Percentiles rank a stretch among this genome's conserved stretches.
phyloP scores from a whole-genome alignment of 1,284 basidiomycete genomes.

The Erythrobasidium hasegawianum region DNA sequence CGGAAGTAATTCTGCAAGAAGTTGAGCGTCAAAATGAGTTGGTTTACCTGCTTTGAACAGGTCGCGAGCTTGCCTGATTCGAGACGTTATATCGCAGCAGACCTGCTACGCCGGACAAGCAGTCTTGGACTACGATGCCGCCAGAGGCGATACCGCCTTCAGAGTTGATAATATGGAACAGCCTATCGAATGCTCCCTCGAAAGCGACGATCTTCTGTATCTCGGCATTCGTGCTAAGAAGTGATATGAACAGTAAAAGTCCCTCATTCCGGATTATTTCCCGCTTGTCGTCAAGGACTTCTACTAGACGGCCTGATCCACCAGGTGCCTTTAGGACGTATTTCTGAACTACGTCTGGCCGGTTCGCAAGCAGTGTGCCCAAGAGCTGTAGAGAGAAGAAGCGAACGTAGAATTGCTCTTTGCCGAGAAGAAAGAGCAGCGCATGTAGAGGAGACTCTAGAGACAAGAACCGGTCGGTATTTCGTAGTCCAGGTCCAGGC shows the following conservation, averaged over 20 bases:
- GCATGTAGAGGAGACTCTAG: constrained; percentile 70
- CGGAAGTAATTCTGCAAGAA: constrained; percentile 97
- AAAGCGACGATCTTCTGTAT: constrained; percentile 97
- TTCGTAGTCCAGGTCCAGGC: constrained; percentile 63
- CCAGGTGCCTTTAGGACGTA: constrained; percentile 79
- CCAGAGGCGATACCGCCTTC: constrained; percentile 89
- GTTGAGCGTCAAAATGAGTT: too few relatives aligned
- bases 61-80: constrained; percentile 72
- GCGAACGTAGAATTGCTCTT: constrained; percentile 74
- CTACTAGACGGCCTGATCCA: constrained; percentile 65
- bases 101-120: constrained; percentile 75
- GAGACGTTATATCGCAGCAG: constrained; percentile 88
- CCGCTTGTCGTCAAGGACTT: constrained; percentile 70
- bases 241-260: constrained; percentile 72
- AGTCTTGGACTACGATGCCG: constrained; percentile 80
- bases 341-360: constrained; percentile 73
- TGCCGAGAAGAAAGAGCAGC: constrained; percentile 69
- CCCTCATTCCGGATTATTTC: constrained; percentile 70
- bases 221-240: constrained; percentile 82
- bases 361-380: constrained; percentile 69
- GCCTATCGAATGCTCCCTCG: constrained; percentile 91
- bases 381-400: constrained; percentile 83
- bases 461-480: constrained; percentile 67
- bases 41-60: too few relatives aligned
- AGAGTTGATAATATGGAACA: constrained; percentile 79